These are phyloP conservation scores for Cyberlindnera petersonii DNA, from an alignment of 805 yeast genomes.

Conservation along the genomic window DNA sequence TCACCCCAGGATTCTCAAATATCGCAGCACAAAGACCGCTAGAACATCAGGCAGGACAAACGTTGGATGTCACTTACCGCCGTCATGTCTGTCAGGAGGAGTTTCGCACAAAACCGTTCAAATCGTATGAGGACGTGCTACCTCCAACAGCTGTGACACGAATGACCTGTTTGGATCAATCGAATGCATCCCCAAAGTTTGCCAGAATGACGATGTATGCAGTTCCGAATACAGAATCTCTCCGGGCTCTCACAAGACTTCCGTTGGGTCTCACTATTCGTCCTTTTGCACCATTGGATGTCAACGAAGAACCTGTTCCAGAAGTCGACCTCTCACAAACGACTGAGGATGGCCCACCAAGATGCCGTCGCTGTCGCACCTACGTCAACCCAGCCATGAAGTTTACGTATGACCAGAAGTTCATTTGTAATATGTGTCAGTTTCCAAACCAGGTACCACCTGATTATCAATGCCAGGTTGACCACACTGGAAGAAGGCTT, in stretches of 20 bases:
- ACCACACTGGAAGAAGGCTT: slow-evolving; percentile 54
- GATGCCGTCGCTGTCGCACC: slow-evolving; percentile 90
- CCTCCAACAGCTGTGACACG: slow-evolving; percentile 78
- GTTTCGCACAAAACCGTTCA: slow-evolving; percentile 41
- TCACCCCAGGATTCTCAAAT: too few relatives aligned
- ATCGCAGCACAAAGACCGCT: too few relatives aligned
- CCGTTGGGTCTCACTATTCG: slow-evolving; percentile 80
- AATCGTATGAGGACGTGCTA: slow-evolving; percentile 68
- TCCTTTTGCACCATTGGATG: slow-evolving; percentile 71
- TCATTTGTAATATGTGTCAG: slow-evolving; percentile 84
- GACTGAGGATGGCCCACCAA: slow-evolving; percentile 61
- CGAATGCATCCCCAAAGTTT: slow-evolving; percentile 76
- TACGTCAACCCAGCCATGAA: slow-evolving; percentile 84
- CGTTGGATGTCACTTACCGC: slow-evolving; percentile 3
- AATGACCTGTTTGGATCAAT: slow-evolving; percentile 72
- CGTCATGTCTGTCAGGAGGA: slow-evolving; percentile 21
- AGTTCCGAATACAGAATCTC: slow-evolving; percentile 69
- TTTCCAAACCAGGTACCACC: slow-evolving; percentile 65
- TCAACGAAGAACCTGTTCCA: slow-evolving; percentile 55
- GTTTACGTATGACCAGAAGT: slow-evolving; percentile 52
- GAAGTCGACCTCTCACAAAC: slow-evolving; percentile 59
- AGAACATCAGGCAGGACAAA: too few relatives aligned
- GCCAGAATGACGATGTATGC: slow-evolving; percentile 77
- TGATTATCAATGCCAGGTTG: slow-evolving; percentile 63
- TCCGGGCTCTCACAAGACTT: slow-evolving; percentile 64